Evolutionary conservation across 1,284 basidiomycete species (phyloP), one percentile per base, ranked within the genome.

Genomic region (Marasmius fiardii): DNA sequence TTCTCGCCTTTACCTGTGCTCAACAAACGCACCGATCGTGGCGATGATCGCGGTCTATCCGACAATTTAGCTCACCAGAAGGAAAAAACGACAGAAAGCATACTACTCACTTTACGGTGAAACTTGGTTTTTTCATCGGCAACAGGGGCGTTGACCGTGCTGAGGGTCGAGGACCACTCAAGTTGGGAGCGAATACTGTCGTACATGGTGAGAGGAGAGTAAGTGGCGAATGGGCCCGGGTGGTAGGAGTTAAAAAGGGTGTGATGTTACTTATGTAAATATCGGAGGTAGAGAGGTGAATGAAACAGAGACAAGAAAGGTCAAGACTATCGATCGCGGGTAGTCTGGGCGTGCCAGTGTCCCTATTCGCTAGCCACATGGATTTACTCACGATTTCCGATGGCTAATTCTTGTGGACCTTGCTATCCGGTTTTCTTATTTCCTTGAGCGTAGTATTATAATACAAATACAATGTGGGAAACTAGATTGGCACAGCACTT

Each of bases 11-110:
- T 33, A 53, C 55, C 58, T 34, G 20, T 47, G 31, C 16, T 43
- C 47, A 50, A 59, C 31, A 11, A 18, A 18, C 77, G 59, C 64
- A 92, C 94, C 95, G 68, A 98, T 98, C 59, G 95, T 98, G 58
- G 93, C 95, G 69, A 98, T 97, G 76, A 98, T 97, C 59, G 90
- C 80, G 18, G 94, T 97, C 95, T 98, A 63, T 45, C 28, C 28
- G 5, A 35, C 50, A 43, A 28, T 41, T 20, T 16, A 14, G 49
- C 16, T 20, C 43, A 43, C 43, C 8, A 11, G 20, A n/a, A 41
- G 44, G 5, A 37, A 24, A 52, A 49, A 18, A n/a, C 14, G 59
- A 50, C 45, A 52, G 52, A 48, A 48, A 53, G 53, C 37, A 47
- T 47, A 49, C 39, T 16, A 71, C 80, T 64, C 57, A 93, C 94